phyloP scores from a whole-genome alignment of 2,329 filamentous ascomycete species.

The Aciculosporium take region DNA sequence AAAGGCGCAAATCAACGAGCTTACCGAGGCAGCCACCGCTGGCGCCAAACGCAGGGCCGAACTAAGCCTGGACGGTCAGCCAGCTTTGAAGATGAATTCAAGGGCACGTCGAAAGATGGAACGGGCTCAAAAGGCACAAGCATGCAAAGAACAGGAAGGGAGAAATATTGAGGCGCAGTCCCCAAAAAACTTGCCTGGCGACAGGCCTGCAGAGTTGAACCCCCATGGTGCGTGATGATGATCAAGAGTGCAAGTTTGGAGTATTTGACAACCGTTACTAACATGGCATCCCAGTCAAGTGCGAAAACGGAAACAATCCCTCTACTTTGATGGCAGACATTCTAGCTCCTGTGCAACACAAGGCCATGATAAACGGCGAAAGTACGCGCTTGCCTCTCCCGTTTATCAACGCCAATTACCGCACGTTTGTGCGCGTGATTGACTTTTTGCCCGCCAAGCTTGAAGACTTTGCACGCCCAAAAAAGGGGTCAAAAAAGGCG shows the following conservation, averaged over 20 bases:
- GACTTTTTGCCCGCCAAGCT: constrained; percentile 63
- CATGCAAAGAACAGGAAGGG: constrained; percentile 5
- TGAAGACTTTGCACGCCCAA: constrained; percentile 51
- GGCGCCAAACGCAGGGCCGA: constrained; percentile 25
- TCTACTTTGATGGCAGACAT: constrained; percentile 25
- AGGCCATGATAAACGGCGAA: constrained; percentile 28
- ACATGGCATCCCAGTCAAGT: constrained; percentile 24
- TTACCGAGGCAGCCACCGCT: constrained; percentile 22
- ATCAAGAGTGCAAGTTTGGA: not conserved
- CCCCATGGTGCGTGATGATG: constrained; percentile 14
- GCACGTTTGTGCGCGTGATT: constrained; percentile 57
- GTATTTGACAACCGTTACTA: not conserved
- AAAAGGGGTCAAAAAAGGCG: constrained; percentile 21
- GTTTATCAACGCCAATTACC: constrained; percentile 61
- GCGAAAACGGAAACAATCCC: constrained; percentile 26
- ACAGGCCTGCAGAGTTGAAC: constrained; percentile 16
- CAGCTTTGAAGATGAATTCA: constrained; percentile 13
- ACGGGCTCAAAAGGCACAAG: constrained; percentile 2
- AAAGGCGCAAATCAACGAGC: constrained; percentile 23
- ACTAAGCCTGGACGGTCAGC: constrained; percentile 12
- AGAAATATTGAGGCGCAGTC: constrained; percentile 12
- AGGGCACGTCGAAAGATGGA: constrained; percentile 12
- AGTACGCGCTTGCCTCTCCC: constrained; percentile 37
- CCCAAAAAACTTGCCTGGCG: constrained; percentile 11
- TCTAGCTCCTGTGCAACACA: constrained; percentile 23